Percentiles rank a stretch among this genome's conserved stretches.
Evolutionary conservation across 2,329 filamentous ascomycete genomes (phyloP).

Genomic region (Xylaria sp.): DNA sequence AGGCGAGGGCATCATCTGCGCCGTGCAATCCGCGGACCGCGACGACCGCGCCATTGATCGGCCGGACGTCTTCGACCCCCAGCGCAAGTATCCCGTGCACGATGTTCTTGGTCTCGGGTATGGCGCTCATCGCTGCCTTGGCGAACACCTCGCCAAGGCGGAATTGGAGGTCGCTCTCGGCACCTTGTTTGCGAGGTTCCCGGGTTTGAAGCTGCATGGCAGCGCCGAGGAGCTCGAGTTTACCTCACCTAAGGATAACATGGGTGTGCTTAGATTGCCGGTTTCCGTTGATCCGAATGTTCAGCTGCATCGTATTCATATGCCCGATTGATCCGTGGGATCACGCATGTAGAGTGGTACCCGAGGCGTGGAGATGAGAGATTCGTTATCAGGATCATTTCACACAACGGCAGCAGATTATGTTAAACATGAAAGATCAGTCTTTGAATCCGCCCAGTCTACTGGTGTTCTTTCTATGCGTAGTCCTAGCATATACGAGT

Average conservation of each 20-base stretch:
- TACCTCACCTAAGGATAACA: conserved; percentile 15
- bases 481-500: not conserved
- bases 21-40: too few relatives aligned
- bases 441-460: conserved; percentile 15
- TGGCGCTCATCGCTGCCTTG: conserved; percentile 23
- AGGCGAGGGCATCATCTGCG: too few relatives aligned
- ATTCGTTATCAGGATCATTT: not conserved
- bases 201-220: conserved; percentile 19
- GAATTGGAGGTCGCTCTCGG: conserved; percentile 32
- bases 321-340: conserved; percentile 5
- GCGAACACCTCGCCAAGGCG: conserved; percentile 18
- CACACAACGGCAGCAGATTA: not conserved
- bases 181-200: conserved; percentile 31
- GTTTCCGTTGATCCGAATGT: conserved; percentile 27
- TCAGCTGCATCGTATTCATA: conserved; percentile 23
- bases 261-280: conserved; percentile 28
- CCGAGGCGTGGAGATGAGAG: not conserved
- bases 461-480: conserved; percentile 3
- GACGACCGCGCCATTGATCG: too few relatives aligned
- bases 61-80: not conserved
- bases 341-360: not conserved
- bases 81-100: conserved; percentile 5
- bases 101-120: conserved; percentile 16
- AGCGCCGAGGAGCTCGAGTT: conserved; percentile 10
- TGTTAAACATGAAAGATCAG: not conserved